Evolutionary conservation across 2,329 filamentous ascomycete species (phyloP).

Genomic region (Seiridium unicorne): DNA sequence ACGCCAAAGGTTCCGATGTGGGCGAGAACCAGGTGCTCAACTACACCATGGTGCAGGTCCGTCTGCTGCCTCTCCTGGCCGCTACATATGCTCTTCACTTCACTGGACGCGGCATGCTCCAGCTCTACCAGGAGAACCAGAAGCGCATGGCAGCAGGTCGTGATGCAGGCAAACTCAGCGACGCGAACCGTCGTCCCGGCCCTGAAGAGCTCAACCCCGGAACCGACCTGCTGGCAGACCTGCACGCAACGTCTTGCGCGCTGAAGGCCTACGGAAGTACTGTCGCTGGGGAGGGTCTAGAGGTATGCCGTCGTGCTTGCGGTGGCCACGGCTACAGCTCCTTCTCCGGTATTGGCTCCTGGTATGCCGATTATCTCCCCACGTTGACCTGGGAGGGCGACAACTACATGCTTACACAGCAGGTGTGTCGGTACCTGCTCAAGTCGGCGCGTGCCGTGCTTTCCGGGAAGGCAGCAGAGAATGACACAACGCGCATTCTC

Average conservation of each 20-base stretch:
- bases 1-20: conserved; percentile 54
- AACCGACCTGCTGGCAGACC: conserved; percentile 67
- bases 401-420: conserved; percentile 81
- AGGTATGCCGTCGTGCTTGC: conserved; percentile 72
- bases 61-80: conserved; percentile 69
- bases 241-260: conserved; percentile 75
- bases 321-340: conserved; percentile 75
- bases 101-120: conserved; percentile 75
- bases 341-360: conserved; percentile 73
- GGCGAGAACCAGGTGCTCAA: conserved; percentile 75
- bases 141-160: conserved; percentile 53
- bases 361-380: conserved; percentile 77
- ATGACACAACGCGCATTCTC: conserved; percentile 69
- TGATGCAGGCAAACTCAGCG: conserved; percentile 37
- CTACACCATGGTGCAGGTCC: conserved; percentile 78
- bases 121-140: conserved; percentile 70
- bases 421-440: conserved; percentile 73
- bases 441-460: conserved; percentile 72
- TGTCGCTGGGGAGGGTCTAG: conserved; percentile 71
- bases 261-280: conserved; percentile 72
- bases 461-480: conserved; percentile 56
- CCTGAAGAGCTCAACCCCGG: conserved; percentile 67
- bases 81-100: conserved; percentile 78
- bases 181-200: conserved; percentile 54
- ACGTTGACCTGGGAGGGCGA: conserved; percentile 71